Evolutionary conservation across 2,329 filamentous ascomycete genomes (phyloP).

Genomic region (Elsinoe necatrix): DNA sequence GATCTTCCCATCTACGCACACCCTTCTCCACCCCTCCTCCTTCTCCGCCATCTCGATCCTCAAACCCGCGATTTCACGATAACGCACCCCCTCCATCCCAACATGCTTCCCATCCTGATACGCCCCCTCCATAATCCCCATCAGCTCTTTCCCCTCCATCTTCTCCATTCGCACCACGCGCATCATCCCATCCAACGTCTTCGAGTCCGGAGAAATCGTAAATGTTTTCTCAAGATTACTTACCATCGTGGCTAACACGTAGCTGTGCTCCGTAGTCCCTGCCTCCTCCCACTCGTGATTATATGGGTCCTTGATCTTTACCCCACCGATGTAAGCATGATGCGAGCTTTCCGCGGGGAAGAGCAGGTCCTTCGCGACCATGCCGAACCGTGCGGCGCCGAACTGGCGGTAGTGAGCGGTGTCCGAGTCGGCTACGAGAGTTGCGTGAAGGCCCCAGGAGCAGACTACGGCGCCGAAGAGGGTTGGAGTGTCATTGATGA

Average conservation of each 20-base stretch:
- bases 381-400: constrained; percentile 69
- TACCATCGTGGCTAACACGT: constrained; percentile 67
- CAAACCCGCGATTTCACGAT: constrained; percentile 61
- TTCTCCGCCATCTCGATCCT: constrained; percentile 58
- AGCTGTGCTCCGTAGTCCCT: constrained; percentile 52
- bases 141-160: constrained; percentile 55
- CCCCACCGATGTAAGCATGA: constrained; percentile 49
- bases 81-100: constrained; percentile 51
- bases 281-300: constrained; percentile 29
- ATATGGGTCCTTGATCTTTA: constrained; percentile 36
- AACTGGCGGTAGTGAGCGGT: constrained; percentile 69
- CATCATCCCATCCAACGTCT: constrained; percentile 62
- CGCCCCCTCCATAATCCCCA: constrained; percentile 65
- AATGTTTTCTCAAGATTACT: constrained; percentile 77
- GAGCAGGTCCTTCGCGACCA: constrained; percentile 74
- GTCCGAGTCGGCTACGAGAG: constrained; percentile 84
- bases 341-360: constrained; percentile 46
- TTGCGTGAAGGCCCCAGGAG: constrained; percentile 84
- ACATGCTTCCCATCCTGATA: constrained; percentile 52
- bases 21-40: constrained; percentile 67
- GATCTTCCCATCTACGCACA: constrained; percentile 90
- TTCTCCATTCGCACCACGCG: constrained; percentile 68
- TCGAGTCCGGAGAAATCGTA: constrained; percentile 65
- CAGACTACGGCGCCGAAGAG: constrained; percentile 72
- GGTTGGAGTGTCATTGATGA: constrained; percentile 25